A percentile compares a stretch with the other conserved stretches of the same genome.
Conservation (phyloP, 2,329 filamentous ascomycete genomes). For the Ophiostoma tasmaniense region DNA sequence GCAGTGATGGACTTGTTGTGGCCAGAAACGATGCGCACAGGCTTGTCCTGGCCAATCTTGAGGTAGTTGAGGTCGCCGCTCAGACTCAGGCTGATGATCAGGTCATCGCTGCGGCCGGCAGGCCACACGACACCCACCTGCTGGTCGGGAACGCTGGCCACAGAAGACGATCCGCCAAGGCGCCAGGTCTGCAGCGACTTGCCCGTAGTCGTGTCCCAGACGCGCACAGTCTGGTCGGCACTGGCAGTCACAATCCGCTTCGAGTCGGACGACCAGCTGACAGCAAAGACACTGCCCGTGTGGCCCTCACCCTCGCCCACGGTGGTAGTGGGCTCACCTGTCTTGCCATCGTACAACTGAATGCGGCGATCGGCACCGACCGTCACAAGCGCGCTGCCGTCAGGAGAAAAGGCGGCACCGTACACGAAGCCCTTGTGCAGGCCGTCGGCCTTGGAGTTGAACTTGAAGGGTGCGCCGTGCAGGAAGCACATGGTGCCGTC, state of each 20-base stretch:
- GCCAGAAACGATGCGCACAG: constrained; percentile 66
- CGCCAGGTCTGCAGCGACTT: constrained; percentile 75
- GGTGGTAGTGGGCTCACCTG: constrained; percentile 68
- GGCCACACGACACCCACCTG: constrained; percentile 94
- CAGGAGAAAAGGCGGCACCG: constrained; percentile 80
- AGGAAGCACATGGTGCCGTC: constrained; percentile 87
- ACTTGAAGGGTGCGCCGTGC: constrained; percentile 92
- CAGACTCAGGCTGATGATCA: constrained; percentile 84
- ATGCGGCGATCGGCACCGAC: constrained; percentile 90
- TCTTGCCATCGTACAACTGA: constrained; percentile 94
- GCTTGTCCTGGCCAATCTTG: constrained; percentile 58
- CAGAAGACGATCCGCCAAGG: constrained; percentile 64
- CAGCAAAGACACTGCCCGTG: constrained; percentile 83
- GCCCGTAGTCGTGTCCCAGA: constrained; percentile 82
- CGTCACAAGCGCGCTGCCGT: constrained; percentile 72
- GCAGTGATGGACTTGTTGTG: constrained; percentile 90
- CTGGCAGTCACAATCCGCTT: constrained; percentile 83
- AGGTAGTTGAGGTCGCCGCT: constrained; percentile 88
- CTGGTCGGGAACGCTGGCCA: constrained; percentile 65
- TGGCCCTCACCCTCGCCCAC: constrained; percentile 62
- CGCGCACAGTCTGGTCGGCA: constrained; percentile 86
- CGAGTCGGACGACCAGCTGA: constrained; percentile 84
- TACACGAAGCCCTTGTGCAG: constrained; percentile 86
- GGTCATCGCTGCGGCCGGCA: constrained; percentile 67
- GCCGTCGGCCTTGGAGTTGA: constrained; percentile 69